phyloP scores from a whole-genome alignment of 192 early-diverging fungal genomes.

The Cladochytrium replicatum region DNA sequence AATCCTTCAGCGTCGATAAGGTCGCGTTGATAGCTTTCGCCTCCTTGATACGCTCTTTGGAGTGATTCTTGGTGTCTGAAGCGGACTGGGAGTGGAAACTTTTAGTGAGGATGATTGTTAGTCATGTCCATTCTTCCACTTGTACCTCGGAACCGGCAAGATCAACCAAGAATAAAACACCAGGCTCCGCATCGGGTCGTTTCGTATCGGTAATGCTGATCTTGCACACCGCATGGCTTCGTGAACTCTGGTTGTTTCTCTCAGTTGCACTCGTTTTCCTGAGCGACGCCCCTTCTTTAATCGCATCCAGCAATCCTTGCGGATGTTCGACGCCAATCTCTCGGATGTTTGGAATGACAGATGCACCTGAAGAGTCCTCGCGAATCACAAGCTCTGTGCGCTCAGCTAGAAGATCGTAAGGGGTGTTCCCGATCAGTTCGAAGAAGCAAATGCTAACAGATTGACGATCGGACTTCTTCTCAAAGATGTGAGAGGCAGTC shows the following conservation, averaged over 20 bases:
- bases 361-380: slow-evolving; percentile 28
- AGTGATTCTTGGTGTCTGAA: slow-evolving; percentile 30
- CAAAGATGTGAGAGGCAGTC: slow-evolving; percentile 26
- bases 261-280: slow-evolving; percentile 22
- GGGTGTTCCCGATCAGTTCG: slow-evolving; percentile 34
- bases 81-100: slow-evolving; percentile 17
- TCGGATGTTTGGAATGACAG: slow-evolving; percentile 11
- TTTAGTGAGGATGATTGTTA: slow-evolving; percentile 18
- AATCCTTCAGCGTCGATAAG: slow-evolving; percentile 42
- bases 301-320: slow-evolving; percentile 10
- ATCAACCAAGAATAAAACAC: slow-evolving; percentile 38
- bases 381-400: slow-evolving; percentile 22
- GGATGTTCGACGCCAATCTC: slow-evolving; percentile 10
- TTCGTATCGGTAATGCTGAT: slow-evolving; percentile 11
- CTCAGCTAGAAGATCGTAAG: slow-evolving; percentile 17
- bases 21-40: slow-evolving; percentile 39
- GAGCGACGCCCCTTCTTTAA: slow-evolving; percentile 11
- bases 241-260: slow-evolving; percentile 26
- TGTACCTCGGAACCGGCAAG: slow-evolving; percentile 39
- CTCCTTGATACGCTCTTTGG: slow-evolving; percentile 35
- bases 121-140: slow-evolving; percentile 10
- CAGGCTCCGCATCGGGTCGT: slow-evolving; percentile 26
- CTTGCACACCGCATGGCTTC: slow-evolving; percentile 32
- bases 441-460: slow-evolving; percentile 25
- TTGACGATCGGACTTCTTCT: slow-evolving; percentile 20